These are phyloP conservation scores for Teunomyces tritomae DNA, from an alignment of 805 yeast species.

Conservation along the genomic window DNA sequence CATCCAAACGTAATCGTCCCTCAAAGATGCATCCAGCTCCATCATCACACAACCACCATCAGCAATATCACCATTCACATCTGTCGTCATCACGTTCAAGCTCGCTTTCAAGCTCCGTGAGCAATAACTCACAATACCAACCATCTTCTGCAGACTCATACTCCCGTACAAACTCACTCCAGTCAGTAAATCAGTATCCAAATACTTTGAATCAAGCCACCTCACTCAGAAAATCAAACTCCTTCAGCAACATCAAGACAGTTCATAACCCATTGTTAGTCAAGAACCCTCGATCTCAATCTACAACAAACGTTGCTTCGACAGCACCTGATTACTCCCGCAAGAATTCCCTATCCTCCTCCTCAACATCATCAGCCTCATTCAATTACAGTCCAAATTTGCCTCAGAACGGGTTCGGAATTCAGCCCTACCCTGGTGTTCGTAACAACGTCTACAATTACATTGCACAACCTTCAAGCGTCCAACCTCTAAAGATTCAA, in stretches of 20 bases:
- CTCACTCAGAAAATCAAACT: constrained; percentile 12
- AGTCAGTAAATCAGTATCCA: not conserved
- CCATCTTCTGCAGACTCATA: not conserved
- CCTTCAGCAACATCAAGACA: constrained; percentile 18
- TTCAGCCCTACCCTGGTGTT: not conserved
- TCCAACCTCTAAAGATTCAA: constrained; percentile 5
- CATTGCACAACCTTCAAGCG: not conserved
- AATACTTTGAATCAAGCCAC: not conserved
- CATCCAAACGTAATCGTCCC: constrained; percentile 40
- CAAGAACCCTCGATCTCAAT: constrained; percentile 19
- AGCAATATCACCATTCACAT: not conserved
- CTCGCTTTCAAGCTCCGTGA: constrained; percentile 1
- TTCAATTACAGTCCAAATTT: not conserved
- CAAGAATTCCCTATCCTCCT: not conserved
- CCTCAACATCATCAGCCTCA: not conserved
- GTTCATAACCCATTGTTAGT: constrained; percentile 16
- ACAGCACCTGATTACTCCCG: not conserved
- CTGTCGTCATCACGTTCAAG: constrained; percentile 4
- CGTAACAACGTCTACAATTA: not conserved
- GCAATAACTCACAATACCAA: not conserved
- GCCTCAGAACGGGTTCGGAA: not conserved
- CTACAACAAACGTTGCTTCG: constrained; percentile 20
- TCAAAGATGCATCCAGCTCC: constrained; percentile 17
- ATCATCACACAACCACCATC: not conserved
- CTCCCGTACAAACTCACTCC: constrained; percentile 1